These are phyloP conservation scores for Apiospora kogelbergensis DNA, from an alignment of 2,329 filamentous ascomycete genomes.

Conservation along the genomic window DNA sequence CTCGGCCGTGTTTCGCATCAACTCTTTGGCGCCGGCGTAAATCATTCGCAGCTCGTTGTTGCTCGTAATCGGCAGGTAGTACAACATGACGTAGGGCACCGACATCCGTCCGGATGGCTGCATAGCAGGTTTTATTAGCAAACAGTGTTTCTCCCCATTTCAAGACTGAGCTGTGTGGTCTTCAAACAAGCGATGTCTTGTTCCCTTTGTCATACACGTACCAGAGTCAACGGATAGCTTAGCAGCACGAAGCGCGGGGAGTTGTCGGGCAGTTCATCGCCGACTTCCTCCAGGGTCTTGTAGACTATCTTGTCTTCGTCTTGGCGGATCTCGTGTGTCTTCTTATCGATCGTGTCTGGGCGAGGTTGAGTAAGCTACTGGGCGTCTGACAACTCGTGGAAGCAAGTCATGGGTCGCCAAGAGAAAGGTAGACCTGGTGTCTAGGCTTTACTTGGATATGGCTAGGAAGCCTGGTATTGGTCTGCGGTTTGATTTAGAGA, in stretches of 20 bases:
- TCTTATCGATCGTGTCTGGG: conserved; percentile 85
- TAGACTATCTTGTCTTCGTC: conserved; percentile 77
- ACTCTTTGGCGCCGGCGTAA: conserved; percentile 92
- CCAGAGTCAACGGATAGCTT: conserved; percentile 86
- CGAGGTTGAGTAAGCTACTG: not conserved
- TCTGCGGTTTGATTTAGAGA: conserved; percentile 13
- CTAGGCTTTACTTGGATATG: not conserved
- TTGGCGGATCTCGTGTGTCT: conserved; percentile 84
- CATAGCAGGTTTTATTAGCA: conserved; percentile 14
- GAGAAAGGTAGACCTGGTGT: not conserved
- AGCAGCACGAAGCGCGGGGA: conserved; percentile 86
- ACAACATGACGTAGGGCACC: conserved; percentile 91
- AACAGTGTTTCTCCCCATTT: not conserved
- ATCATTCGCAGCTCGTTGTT: conserved; percentile 87
- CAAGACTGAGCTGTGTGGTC: not conserved
- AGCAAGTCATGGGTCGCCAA: not conserved
- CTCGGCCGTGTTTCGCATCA: conserved; percentile 91
- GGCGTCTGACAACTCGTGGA: not conserved
- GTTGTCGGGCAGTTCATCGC: conserved; percentile 89
- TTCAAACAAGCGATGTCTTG: not conserved
- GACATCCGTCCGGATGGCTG: conserved; percentile 80
- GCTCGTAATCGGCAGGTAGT: conserved; percentile 91
- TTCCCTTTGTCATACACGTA: conserved; percentile 41
- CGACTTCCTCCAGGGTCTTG: conserved; percentile 75
- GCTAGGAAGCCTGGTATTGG: not conserved